Percentiles rank a stretch among this genome's conserved stretches.
Evolutionary conservation across 495 filamentous ascomycete species (phyloP).

Genomic region (Aspergillus baeticus): DNA sequence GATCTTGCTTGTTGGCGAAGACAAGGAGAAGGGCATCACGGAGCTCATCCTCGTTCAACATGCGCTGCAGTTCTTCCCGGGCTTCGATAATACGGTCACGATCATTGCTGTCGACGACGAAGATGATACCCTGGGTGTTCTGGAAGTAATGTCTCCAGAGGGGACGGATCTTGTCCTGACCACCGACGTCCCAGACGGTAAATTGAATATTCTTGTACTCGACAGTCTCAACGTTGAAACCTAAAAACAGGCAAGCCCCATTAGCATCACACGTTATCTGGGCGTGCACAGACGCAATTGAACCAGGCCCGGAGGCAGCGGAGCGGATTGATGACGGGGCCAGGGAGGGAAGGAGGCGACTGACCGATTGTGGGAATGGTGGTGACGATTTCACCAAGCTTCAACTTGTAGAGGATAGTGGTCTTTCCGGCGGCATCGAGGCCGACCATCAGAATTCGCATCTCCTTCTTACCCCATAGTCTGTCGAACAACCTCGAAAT

Average conservation of each 20-base stretch:
- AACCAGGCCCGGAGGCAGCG: not conserved
- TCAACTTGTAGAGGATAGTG: conserved; percentile 99
- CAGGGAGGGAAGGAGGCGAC: conserved; percentile 35
- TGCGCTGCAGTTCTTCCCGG: conserved; percentile 98
- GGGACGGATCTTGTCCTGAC: conserved; percentile 99
- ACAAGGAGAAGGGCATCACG: conserved; percentile 96
- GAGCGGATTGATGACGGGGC: not conserved
- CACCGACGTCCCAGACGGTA: conserved; percentile 99
- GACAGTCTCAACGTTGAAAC: conserved; percentile 99
- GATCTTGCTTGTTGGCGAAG: conserved; percentile 99
- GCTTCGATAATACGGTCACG: conserved; percentile 99
- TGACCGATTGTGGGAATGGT: conserved; percentile 99
- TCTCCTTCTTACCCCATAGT: conserved; percentile 99
- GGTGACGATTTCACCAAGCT: conserved; percentile 99
- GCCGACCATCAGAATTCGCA: conserved; percentile 99
- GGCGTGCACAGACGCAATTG: conserved; percentile 4
- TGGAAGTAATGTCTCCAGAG: conserved; percentile 99
- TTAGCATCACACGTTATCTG: conserved; percentile 9
- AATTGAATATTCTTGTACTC: conserved; percentile 99
- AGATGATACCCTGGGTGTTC: conserved; percentile 99
- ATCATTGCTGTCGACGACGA: conserved; percentile 99
- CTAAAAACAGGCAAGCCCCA: conserved; percentile 40
- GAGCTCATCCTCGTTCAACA: conserved; percentile 99
- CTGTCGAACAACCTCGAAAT: conserved; percentile 92
- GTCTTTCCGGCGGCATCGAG: conserved; percentile 99